Percentiles rank a stretch among this genome's conserved stretches.
phyloP scores from a whole-genome alignment of 768 basidiomycete genomes.

The Tephrocybe sp. region DNA sequence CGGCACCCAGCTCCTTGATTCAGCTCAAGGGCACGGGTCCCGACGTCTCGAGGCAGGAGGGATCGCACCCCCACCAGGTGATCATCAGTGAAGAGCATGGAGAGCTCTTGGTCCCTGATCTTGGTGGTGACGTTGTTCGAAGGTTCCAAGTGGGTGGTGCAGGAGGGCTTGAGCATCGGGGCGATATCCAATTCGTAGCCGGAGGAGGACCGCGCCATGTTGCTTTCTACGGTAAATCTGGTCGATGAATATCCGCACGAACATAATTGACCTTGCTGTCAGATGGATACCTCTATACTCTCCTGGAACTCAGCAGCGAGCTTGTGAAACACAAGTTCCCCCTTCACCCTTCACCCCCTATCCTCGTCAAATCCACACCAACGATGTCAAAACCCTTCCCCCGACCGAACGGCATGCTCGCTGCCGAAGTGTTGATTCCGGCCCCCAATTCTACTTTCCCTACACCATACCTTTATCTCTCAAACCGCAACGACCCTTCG shows the following conservation, averaged over 20 bases:
- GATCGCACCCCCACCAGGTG: slow-evolving; percentile 79
- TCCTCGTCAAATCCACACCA: slow-evolving; percentile 41
- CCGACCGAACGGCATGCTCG: slow-evolving; percentile 51
- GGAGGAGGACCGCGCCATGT: slow-evolving; percentile 77
- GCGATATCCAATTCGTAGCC: slow-evolving; percentile 44
- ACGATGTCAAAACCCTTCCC: slow-evolving; percentile 50
- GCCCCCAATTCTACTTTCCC: slow-evolving; percentile 50
- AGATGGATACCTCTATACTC: slow-evolving; percentile 67
- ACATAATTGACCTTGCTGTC: background rate
- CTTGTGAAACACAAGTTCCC: slow-evolving; percentile 57
- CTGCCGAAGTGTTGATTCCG: slow-evolving; percentile 70
- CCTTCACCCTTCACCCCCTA: slow-evolving; percentile 38
- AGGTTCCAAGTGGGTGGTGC: slow-evolving; percentile 43
- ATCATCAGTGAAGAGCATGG: slow-evolving; percentile 43
- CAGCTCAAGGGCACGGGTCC: slow-evolving; percentile 61
- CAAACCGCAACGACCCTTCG: slow-evolving; percentile 74
- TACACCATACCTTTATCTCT: slow-evolving; percentile 63
- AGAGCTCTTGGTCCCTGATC: slow-evolving; percentile 72
- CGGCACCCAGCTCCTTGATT: slow-evolving; percentile 33
- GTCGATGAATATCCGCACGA: background rate
- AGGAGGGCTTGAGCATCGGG: slow-evolving; percentile 51
- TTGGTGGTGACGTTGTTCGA: slow-evolving; percentile 73
- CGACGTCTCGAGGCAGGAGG: slow-evolving; percentile 63
- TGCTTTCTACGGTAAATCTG: slow-evolving; percentile 53
- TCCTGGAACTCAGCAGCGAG: slow-evolving; percentile 65